Evolutionary conservation across 495 filamentous ascomycete genomes (phyloP), one percentile per base, ranked within the genome.

Genomic region (Chaetomium cochliodes): DNA sequence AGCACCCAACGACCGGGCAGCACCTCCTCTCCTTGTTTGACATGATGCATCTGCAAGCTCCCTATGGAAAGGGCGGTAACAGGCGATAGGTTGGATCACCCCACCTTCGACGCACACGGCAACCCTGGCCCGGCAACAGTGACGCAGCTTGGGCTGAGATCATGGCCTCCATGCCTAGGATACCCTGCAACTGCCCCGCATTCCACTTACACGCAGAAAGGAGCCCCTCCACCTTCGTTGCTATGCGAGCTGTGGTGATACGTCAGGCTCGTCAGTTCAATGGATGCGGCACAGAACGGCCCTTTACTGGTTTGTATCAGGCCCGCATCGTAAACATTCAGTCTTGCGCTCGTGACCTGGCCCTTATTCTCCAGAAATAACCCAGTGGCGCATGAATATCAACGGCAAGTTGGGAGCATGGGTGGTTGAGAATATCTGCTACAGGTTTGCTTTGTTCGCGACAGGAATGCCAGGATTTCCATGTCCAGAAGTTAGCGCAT

Each of bases 21-120:
- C 44, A 33, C 30, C 25, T 62, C 47, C 6, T 30, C 46, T 41
- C 47, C 47, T 28, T 26, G 51, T 55, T 63, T 37, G 60, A 30
- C 25, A 51, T 51, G 46, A 60, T 60, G 58, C 60, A 56, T 51
- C 59, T 41, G 55, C 56, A 60, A 50, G 47, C 54, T 57, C 37
- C 33, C 22, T 37, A 30, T 3, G 50, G 3, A 26, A 16, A 53
- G 63, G 16, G 41, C 33, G 20, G 41, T 56, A 67, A 67, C 65
- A 58, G 26, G 56, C 61, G 61, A 70, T 63, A 44, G 41, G 41
- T 44, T 44, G 58, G 58, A 53, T 59, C 60, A 66, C 64, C 41
- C 67, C 67, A 63, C 64, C 41, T 15, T 18, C 41, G 41, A 44
- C 41, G 39, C 26, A 50, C 44, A 51, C 46, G 46, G 25, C 54